phyloP scores from a whole-genome alignment of 78 protist species.

The Dictyostelium firmibasis region DNA sequence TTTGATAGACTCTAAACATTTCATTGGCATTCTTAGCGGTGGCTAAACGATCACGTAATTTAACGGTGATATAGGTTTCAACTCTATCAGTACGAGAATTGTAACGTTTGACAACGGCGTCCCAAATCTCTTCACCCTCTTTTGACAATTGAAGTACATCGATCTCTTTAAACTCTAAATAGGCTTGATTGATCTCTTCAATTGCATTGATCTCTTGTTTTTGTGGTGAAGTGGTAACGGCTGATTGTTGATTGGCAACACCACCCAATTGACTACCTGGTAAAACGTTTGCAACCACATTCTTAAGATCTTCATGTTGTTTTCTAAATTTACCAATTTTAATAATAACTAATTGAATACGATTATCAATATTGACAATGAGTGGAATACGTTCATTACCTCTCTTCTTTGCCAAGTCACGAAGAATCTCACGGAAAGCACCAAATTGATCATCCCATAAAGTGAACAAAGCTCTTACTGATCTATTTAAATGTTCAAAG shows the following conservation, averaged over 20 bases:
- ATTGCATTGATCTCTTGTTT: constrained; percentile 65
- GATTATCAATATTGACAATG: constrained; percentile 24
- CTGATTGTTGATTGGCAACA: background rate
- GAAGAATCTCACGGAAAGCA: constrained; percentile 32
- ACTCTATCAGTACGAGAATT: constrained; percentile 87
- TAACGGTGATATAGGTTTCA: constrained; percentile 87
- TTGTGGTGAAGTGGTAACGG: background rate
- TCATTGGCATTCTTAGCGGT: constrained; percentile 90
- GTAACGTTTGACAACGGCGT: constrained; percentile 67
- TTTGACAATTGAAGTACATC: constrained; percentile 76
- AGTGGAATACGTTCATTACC: constrained; percentile 29
- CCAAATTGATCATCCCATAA: constrained; percentile 77
- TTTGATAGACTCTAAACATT: constrained; percentile 93
- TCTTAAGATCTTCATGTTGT: constrained; percentile 85
- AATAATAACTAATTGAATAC: constrained; percentile 32
- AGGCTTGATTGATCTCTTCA: constrained; percentile 81
- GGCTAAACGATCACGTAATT: constrained; percentile 89
- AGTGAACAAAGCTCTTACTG: constrained; percentile 43
- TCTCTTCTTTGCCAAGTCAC: constrained; percentile 74
- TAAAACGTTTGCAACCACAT: constrained; percentile 68
- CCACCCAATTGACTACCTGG: constrained; percentile 4
- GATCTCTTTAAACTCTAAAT: constrained; percentile 56
- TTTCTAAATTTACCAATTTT: constrained; percentile 67
- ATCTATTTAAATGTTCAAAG: constrained; percentile 44
- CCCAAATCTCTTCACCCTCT: constrained; percentile 85